Evolutionary conservation across 2,329 filamentous ascomycete genomes (phyloP), one percentile per base, ranked within the genome.

Genomic region (Apiospora rasikravindrae): DNA sequence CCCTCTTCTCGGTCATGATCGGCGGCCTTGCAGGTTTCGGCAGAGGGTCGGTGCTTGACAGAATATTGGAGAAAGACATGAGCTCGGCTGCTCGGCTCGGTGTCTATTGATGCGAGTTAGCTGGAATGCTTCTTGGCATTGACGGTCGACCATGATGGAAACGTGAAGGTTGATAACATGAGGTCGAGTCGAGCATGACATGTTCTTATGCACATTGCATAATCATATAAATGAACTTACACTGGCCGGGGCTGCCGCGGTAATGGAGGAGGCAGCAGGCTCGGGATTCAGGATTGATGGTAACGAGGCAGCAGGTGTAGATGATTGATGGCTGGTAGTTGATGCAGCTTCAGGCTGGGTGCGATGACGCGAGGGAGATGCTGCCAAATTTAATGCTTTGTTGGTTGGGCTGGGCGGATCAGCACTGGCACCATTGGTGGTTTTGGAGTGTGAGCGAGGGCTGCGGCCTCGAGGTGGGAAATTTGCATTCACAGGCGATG

Each of bases 1-100:
- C 77, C 71, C 83, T 84, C 67, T 83, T 81, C 72, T 85, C 83
- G 47, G 78, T 72, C 76, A 82, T 81, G 74, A 81, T 78, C 37
- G 78, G 77, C 10, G 79, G 76, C 69, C 80, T 87, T 64, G 57
- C 33, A 10, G 88, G 86, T 73, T 87, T 87, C 2, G 87, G 85
- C 51, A 89, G 87, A 70, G 93, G 91, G 71, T 94, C 92, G 71
- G 93, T 88, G 76, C 90, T 95, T 4, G 94, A 96, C 61, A 98
- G 91, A 73, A 98, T 97, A 80, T 95, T 98, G 76, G 94, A 96
- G 79, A 98, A 96, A 6, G 95, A 96, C 95, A 98, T 98, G 70
- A 95, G 93, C 80, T 97, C 93, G 72, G 92, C 92, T 53, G 92
- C 88, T 81, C 95, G 91, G 76, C 90, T 91, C 1, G 93, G 89